Base-by-base conservation (phyloP, 345 rosid genomes). In the Adansonia digitata region DNA sequence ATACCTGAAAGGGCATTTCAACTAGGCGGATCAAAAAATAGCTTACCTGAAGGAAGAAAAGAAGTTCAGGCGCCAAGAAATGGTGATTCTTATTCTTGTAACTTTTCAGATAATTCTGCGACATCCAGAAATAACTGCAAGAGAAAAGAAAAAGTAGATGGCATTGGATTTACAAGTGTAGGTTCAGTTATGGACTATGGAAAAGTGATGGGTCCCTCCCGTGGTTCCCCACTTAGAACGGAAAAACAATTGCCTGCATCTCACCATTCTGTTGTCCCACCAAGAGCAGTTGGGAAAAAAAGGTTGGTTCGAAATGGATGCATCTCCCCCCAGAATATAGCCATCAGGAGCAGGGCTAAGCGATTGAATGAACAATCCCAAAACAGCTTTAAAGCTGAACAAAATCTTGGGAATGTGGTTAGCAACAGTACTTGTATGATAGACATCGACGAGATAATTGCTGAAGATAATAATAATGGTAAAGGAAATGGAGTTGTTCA, bases 301-400 rank as follows among this genome's bases (percentile, higher is more conserved):
- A 85, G 92, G 77, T 83, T 94, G 84, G 98, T 94, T 13, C 81
- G 95, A 76, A 83, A 91, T 78, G 98, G 98, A 40, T 92, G 92
- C 82, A 94, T 94, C 42, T 94, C 97, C 82, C 97, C 95, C 2
- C 76, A 80, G 70, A 89, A 78, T 76, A 91, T 88, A 77, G 90
- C 88, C 71, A 78, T 76, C 39, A 59, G 7, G 82, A 78, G 75
- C 39, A 59, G 7, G 82, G 81, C 84, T 66, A 85, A 83, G 67
- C 83, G 82, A 80, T 71, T 65, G 70, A 86, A 80, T 42, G 85
- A 83, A 73, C 62, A 51, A 60, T 17, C 27, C 35, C 74, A 51
- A 68, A 76, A 24, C 71, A 48, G 79, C 64, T 67, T 71, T 43
- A 77, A 42, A 65, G 52, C 45, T 78, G 85, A 71, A 74, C 77